These are phyloP conservation scores for Trebouxia sp. DNA, from an alignment of 139 green algal species.

Conservation along the genomic window DNA sequence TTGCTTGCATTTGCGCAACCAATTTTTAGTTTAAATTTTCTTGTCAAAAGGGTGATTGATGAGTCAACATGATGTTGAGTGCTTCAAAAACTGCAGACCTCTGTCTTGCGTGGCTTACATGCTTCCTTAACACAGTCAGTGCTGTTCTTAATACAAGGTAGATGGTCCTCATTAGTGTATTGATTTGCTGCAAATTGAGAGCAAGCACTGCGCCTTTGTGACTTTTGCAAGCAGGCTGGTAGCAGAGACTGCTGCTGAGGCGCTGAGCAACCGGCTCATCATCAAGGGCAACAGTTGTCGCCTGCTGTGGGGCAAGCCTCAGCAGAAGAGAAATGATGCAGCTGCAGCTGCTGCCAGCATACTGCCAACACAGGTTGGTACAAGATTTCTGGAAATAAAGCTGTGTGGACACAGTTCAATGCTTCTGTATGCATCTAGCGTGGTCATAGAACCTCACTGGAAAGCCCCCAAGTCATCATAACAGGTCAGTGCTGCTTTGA, in stretches of 20 bases:
- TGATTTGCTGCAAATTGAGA: constrained; percentile 16
- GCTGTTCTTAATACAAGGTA: not conserved
- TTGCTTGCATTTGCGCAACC: too few species aligned
- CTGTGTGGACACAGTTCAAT: too few species aligned
- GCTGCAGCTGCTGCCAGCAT: constrained; percentile 19
- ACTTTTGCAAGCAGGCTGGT: constrained; percentile 73
- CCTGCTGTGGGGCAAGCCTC: constrained; percentile 91
- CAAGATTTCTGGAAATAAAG: too few species aligned
- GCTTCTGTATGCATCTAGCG: too few species aligned
- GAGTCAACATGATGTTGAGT: too few species aligned
- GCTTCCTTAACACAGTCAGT: not conserved
- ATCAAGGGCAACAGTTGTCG: constrained; percentile 82
- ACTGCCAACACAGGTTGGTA: constrained; percentile 36
- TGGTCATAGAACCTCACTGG: too few species aligned
- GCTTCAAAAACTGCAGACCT: too few species aligned
- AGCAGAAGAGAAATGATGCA: constrained; percentile 39
- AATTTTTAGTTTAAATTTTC: too few species aligned
- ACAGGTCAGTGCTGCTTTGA: constrained; percentile 30
- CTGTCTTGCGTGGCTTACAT: too few species aligned
- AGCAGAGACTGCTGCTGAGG: constrained; percentile 87
- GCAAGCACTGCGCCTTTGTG: constrained; percentile 83
- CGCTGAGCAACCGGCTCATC: constrained; percentile 69
- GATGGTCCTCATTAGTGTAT: not conserved
- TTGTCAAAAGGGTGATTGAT: too few species aligned
- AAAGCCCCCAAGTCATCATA: too few species aligned